Percentiles rank a stretch among this genome's conserved stretches.
These are phyloP conservation scores for Amanita subjunquillea DNA, from an alignment of 768 basidiomycete species.

Conservation along the genomic window DNA sequence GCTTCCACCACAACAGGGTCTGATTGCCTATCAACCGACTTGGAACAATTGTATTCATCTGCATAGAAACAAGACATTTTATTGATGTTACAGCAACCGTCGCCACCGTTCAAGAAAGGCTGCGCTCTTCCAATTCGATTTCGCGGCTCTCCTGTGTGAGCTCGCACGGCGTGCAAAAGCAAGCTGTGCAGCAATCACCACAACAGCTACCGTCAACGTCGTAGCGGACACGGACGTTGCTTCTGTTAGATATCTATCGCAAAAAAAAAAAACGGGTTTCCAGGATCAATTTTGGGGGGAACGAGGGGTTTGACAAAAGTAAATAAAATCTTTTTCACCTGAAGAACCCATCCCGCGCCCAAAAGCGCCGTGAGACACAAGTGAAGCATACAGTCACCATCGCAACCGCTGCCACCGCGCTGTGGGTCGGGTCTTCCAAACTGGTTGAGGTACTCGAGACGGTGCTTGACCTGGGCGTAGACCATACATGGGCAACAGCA, in stretches of 20 bases:
- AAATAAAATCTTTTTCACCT: slow-evolving; percentile 10
- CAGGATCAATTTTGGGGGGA: too few relatives aligned
- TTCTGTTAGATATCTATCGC: slow-evolving; percentile 22
- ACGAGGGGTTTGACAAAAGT: neutral
- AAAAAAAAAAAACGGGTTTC: neutral
- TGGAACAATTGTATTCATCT: too few relatives aligned
- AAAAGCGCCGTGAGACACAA: slow-evolving; percentile 16
- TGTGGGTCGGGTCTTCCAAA: slow-evolving; percentile 27
- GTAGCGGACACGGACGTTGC: slow-evolving; percentile 30
- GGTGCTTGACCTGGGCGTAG: slow-evolving; percentile 29
- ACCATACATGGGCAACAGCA: slow-evolving; percentile 32
- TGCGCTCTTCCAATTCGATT: too few relatives aligned
- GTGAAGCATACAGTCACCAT: slow-evolving; percentile 26
- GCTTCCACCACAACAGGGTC: too few relatives aligned
- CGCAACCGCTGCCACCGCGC: slow-evolving; percentile 20
- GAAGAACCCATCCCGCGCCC: slow-evolving; percentile 28
- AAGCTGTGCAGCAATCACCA: slow-evolving; percentile 27
- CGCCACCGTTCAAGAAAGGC: too few relatives aligned
- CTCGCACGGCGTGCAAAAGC: too few relatives aligned
- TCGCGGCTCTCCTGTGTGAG: slow-evolving; percentile 24
- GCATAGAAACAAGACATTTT: too few relatives aligned
- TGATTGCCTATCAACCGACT: too few relatives aligned
- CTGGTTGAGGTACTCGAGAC: slow-evolving; percentile 25
- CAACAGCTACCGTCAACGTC: slow-evolving; percentile 32
- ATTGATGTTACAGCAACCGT: too few relatives aligned